Evolutionary conservation across 2,329 filamentous ascomycete genomes (phyloP).

Genomic region (Nothophaeocryptopus gaeumannii): DNA sequence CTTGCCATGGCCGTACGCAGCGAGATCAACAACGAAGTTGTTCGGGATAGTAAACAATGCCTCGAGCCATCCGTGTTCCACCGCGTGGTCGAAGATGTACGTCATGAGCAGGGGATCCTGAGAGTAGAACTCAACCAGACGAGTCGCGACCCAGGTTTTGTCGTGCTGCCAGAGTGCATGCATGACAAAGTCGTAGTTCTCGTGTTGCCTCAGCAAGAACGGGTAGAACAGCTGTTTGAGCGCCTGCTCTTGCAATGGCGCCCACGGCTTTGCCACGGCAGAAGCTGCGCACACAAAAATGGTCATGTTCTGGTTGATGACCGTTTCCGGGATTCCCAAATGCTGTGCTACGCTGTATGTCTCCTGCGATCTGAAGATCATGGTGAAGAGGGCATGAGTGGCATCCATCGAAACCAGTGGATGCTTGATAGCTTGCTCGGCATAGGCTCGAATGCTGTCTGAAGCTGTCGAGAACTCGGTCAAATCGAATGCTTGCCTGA

Average conservation of each 20-base stretch:
- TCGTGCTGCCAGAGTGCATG: conserved; percentile 91
- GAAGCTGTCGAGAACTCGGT: conserved; percentile 62
- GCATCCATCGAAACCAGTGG: conserved; percentile 87
- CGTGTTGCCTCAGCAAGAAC: conserved; percentile 75
- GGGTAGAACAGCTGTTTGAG: conserved; percentile 75
- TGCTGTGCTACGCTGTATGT: conserved; percentile 56
- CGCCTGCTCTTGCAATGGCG: conserved; percentile 69
- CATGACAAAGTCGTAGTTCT: conserved; percentile 81
- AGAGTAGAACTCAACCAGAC: conserved; percentile 74
- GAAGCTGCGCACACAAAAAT: conserved; percentile 77
- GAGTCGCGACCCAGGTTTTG: conserved; percentile 77
- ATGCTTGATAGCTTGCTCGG: conserved; percentile 70
- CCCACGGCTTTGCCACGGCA: conserved; percentile 75
- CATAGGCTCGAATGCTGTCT: conserved; percentile 58
- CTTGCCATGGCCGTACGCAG: conserved; percentile 78
- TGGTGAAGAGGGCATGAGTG: conserved; percentile 64
- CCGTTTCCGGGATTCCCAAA: conserved; percentile 57
- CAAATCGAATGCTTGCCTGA: conserved; percentile 71
- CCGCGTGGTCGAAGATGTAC: conserved; percentile 73
- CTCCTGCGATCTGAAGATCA: conserved; percentile 58
- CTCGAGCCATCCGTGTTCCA: conserved; percentile 80
- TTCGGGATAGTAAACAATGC: conserved; percentile 74
- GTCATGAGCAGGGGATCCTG: conserved; percentile 65
- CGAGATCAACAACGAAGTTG: conserved; percentile 83
- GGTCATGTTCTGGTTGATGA: conserved; percentile 69